These are phyloP conservation scores for Fusarium napiforme DNA, from an alignment of 2,329 filamentous ascomycete species.

Conservation along the genomic window DNA sequence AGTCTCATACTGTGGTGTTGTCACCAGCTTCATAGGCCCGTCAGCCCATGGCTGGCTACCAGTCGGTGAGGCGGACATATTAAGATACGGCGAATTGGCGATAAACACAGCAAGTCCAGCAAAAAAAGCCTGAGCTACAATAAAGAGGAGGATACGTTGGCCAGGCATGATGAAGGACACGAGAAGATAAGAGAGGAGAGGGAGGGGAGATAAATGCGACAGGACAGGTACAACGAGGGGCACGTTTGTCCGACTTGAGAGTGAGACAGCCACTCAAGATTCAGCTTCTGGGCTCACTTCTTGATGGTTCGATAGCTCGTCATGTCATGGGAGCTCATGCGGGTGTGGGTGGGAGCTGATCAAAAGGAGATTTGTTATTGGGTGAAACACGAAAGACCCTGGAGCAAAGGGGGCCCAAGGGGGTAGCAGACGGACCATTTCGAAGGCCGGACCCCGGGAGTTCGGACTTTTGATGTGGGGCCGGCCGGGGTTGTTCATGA, in stretches of 20 bases:
- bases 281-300: constrained; percentile 36
- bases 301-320: constrained; percentile 38
- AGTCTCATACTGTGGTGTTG: constrained; percentile 64
- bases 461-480: constrained; percentile 34
- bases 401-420: not conserved
- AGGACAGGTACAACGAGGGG: constrained; percentile 6
- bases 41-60: constrained; percentile 60
- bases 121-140: constrained; percentile 46
- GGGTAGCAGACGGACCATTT: constrained; percentile 25
- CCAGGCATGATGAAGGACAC: constrained; percentile 35
- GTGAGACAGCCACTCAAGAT: constrained; percentile 23
- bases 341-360: constrained; percentile 35
- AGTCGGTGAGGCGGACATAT: constrained; percentile 47
- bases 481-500: constrained; percentile 14
- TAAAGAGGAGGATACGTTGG: constrained; percentile 38
- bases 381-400: not conserved
- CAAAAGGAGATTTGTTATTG: constrained; percentile 31
- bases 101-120: constrained; percentile 46
- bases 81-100: constrained; percentile 51
- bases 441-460: constrained; percentile 22
- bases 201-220: not conserved
- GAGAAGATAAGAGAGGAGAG: not conserved
- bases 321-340: constrained; percentile 35
- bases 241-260: constrained; percentile 28
- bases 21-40: constrained; percentile 63